These are phyloP conservation scores for Cladosporium sp. DNA, from an alignment of 2,329 filamentous ascomycete species.

Conservation along the genomic window DNA sequence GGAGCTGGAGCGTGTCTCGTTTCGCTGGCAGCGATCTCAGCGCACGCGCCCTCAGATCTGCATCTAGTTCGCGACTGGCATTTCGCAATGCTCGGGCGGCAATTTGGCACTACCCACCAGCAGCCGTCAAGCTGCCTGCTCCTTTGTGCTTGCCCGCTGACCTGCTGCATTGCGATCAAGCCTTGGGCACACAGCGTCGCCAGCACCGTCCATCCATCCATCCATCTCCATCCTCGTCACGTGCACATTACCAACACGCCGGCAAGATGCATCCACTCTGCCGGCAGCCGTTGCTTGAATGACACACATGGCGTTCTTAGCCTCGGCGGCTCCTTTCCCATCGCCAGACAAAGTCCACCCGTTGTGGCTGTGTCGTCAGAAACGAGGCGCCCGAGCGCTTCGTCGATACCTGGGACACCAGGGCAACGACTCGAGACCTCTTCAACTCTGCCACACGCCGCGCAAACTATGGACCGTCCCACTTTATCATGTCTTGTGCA, in stretches of 20 bases:
- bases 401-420: not conserved
- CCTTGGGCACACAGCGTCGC: not conserved
- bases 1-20: not conserved
- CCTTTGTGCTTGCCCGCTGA: not conserved
- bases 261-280: not conserved
- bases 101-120: not conserved
- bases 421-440: slow-evolving; percentile 9
- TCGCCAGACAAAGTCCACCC: not conserved
- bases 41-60: not conserved
- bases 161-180: not conserved
- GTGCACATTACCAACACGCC: not conserved
- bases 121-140: not conserved
- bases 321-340: not conserved
- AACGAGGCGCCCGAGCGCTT: not conserved
- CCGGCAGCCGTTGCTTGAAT: not conserved
- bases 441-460: slow-evolving; percentile 7
- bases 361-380: slow-evolving; percentile 7
- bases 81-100: no score
- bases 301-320: not conserved
- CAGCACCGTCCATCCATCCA: not conserved
- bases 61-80: no score
- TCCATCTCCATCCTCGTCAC: not conserved
- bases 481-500: not conserved
- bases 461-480: slow-evolving; percentile 4
- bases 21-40: not conserved